Percentiles rank a stretch among this genome's conserved stretches.
phyloP scores from a whole-genome alignment of 441 rosid species.

The Populus tomentosa region DNA sequence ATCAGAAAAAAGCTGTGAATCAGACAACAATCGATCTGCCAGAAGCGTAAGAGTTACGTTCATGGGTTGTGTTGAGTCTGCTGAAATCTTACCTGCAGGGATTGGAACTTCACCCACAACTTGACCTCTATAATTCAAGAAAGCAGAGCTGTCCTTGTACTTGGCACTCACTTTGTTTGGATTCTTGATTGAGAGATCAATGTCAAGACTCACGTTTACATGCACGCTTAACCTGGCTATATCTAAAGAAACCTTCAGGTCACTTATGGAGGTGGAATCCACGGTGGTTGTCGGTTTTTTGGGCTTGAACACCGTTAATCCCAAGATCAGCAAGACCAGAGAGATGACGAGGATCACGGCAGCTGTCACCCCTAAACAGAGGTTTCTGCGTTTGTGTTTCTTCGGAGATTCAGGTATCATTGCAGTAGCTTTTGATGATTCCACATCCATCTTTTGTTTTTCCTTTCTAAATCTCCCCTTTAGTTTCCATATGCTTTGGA shows the following conservation, averaged over 20 bases:
- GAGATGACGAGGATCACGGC: constrained; percentile 28
- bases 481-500: background rate
- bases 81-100: constrained; percentile 42
- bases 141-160: constrained; percentile 40
- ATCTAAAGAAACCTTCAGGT: constrained; percentile 35
- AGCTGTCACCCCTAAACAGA: constrained; percentile 36
- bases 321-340: constrained; percentile 42
- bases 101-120: constrained; percentile 60
- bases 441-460: background rate
- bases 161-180: constrained; percentile 69
- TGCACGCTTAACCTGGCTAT: constrained; percentile 15
- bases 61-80: constrained; percentile 37
- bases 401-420: background rate
- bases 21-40: constrained; percentile 62
- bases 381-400: constrained; percentile 31
- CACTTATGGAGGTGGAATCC: constrained; percentile 33
- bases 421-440: background rate
- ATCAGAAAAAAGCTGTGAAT: constrained; percentile 35
- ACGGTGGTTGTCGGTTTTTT: constrained; percentile 46
- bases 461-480: background rate
- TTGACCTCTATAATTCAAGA: constrained; percentile 54
- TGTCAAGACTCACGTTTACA: constrained; percentile 51
- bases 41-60: constrained; percentile 48
- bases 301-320: constrained; percentile 74
- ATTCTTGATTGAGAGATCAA: constrained; percentile 51